Evolutionary conservation across 2,329 filamentous ascomycete genomes (phyloP), one percentile per base, ranked within the genome.

Genomic region (Cordyceps militaris): DNA sequence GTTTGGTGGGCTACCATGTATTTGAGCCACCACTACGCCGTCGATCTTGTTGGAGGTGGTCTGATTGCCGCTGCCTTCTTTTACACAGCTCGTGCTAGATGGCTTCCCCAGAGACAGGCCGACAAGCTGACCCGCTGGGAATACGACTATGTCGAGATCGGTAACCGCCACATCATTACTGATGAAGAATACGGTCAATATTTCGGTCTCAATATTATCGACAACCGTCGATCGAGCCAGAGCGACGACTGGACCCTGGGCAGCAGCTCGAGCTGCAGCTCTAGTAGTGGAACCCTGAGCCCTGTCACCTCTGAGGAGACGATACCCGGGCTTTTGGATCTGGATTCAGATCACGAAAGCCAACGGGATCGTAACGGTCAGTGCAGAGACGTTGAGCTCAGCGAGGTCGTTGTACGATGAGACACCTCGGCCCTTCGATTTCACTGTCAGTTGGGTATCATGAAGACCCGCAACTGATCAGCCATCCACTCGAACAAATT

Each of bases 1-100:
- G 86, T 97, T 66, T 97, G 91, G 89, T 97, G 93, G 91, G 89
- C 92, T 13, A 97, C 93, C 64, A 96, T 97, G 91, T 97, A 97
- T 70, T 83, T 97, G 54, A 95, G 90, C 67, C 93, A 97, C 74
- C 93, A 97, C 76, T 97, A 97, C 70, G 93, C 92, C 32, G 88
- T 97, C 42, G 93, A 97, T 71, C 79, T 97, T 52, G 90, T 97
- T 26, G 90, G 83, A 36, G 93, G 93, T 64, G 91, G 87, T 69
- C 78, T 96, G 60, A 78, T 91, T 60, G 88, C 91, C 24, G 86
- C 86, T 13, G 77, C 88, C 52, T 85, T 88, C 59, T 97, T 90
- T 78, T 96, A 93, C 74, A 83, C 91, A 61, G 84, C 88, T 58
- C 89, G 89, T 68, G 82, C 86, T 43, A 85, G 86, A 59, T 96